These are phyloP conservation scores for Colletotrichum echinochloae DNA, from an alignment of 2,329 filamentous ascomycete genomes.

Conservation along the genomic window DNA sequence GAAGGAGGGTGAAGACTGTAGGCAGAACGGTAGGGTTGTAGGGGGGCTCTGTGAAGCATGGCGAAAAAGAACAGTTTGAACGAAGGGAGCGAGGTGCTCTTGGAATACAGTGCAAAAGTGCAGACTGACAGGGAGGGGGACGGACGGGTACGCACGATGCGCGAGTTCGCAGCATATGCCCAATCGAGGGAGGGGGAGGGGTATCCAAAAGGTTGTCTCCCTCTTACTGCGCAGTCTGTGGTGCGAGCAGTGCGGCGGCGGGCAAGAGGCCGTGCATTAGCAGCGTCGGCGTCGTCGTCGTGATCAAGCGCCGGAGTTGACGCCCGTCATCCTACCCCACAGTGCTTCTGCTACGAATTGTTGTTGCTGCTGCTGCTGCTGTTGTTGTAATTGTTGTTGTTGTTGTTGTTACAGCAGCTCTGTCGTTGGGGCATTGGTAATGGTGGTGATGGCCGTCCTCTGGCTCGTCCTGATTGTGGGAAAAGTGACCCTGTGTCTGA, in stretches of 20 bases:
- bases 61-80: slow-evolving; percentile 5
- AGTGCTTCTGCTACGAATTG: not conserved
- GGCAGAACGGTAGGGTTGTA: not conserved
- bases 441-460: slow-evolving; percentile 1
- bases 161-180: slow-evolving; percentile 32
- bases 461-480: slow-evolving; percentile 11
- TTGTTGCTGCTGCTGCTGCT: not conserved
- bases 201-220: slow-evolving; percentile 24
- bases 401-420: not conserved
- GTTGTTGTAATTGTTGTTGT: not conserved
- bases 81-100: slow-evolving; percentile 16
- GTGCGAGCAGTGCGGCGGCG: slow-evolving; percentile 5
- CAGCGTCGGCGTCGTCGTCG: not conserved
- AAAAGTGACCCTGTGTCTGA: slow-evolving; percentile 33
- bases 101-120: not conserved
- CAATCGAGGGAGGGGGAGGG: slow-evolving; percentile 19
- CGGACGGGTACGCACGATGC: slow-evolving; percentile 23
- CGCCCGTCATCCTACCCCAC: not conserved
- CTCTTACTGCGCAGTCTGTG: slow-evolving; percentile 2
- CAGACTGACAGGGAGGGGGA: slow-evolving; percentile 20
- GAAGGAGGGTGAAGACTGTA: slow-evolving; percentile 12
- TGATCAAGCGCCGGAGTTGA: not conserved
- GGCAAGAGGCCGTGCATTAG: not conserved
- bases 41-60: not conserved
- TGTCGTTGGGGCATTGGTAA: not conserved